Conservation (phyloP, 1,139 yeast genomes). For the Fermentozyma sake region DNA sequence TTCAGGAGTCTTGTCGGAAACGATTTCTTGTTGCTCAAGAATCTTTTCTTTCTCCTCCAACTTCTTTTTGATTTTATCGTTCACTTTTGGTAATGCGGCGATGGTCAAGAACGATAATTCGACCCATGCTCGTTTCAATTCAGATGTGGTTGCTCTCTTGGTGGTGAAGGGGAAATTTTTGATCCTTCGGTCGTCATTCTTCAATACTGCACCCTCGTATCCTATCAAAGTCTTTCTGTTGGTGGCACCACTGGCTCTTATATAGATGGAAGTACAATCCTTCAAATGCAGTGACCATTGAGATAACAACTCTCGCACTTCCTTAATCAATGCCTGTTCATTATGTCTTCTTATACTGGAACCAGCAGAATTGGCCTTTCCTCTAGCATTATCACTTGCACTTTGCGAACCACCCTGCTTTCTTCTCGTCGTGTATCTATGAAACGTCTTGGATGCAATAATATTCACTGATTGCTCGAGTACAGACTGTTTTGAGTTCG, state of each 20-base stretch:
- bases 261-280: slow-evolving; percentile 65
- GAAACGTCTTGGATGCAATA: slow-evolving; percentile 79
- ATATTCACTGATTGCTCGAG: slow-evolving; percentile 62
- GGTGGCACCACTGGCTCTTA: slow-evolving; percentile 76
- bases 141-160: slow-evolving; percentile 78
- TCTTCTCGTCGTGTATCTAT: slow-evolving; percentile 91
- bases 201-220: slow-evolving; percentile 51
- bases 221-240: slow-evolving; percentile 66
- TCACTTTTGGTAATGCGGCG: slow-evolving; percentile 52
- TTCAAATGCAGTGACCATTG: slow-evolving; percentile 61
- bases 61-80: slow-evolving; percentile 23
- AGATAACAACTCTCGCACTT: slow-evolving; percentile 62
- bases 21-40: slow-evolving; percentile 10
- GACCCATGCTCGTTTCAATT: slow-evolving; percentile 81
- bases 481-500: slow-evolving; percentile 36
- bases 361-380: slow-evolving; percentile 97
- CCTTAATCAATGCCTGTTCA: slow-evolving; percentile 77
- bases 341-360: slow-evolving; percentile 84
- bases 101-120: slow-evolving; percentile 60
- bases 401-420: slow-evolving; percentile 98
- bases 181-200: slow-evolving; percentile 52
- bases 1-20: slow-evolving; percentile 18
- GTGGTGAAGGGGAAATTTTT: slow-evolving; percentile 84
- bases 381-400: slow-evolving; percentile 86
- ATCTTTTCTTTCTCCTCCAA: slow-evolving; percentile 9